These are phyloP conservation scores for Boechera divaricarpa DNA, from an alignment of 345 rosid species.

Conservation along the genomic window DNA sequence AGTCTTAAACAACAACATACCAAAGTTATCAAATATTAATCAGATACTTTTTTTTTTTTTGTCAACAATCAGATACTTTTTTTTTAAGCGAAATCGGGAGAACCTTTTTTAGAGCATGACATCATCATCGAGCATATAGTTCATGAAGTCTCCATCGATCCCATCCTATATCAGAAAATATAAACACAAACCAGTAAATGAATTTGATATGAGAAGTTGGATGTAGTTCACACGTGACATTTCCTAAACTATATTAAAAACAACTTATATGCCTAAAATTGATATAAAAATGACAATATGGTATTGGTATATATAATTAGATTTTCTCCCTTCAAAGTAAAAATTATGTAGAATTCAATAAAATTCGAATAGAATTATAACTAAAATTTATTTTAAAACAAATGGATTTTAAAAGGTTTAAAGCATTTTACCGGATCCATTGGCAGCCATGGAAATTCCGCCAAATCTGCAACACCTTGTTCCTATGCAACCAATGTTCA, in stretches of 20 bases:
- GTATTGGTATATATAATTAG: neutral
- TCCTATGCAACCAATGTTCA: neutral
- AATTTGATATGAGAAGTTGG: conserved; percentile 1
- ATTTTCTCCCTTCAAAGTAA: neutral
- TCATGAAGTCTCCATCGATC: neutral
- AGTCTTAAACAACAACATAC: conserved; percentile 15
- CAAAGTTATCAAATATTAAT: conserved; percentile 5
- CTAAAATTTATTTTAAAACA: neutral
- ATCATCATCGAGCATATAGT: neutral
- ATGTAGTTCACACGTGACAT: conserved; percentile 11
- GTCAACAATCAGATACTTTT: neutral
- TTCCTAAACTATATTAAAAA: neutral
- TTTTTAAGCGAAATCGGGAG: neutral
- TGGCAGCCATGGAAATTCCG: neutral
- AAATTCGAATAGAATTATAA: neutral
- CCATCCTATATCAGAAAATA: conserved; percentile 24
- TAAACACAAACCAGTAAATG: conserved; percentile 2
- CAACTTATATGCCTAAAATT: neutral
- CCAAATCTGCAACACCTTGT: neutral
- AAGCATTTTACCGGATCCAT: conserved; percentile 13
- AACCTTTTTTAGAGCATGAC: neutral
- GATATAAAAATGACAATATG: neutral
- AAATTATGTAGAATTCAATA: neutral
- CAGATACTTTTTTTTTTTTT: neutral
- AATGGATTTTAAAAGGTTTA: neutral